Evolutionary conservation across 768 basidiomycete genomes (phyloP).

Genomic region (Pisolithus tinctorius): DNA sequence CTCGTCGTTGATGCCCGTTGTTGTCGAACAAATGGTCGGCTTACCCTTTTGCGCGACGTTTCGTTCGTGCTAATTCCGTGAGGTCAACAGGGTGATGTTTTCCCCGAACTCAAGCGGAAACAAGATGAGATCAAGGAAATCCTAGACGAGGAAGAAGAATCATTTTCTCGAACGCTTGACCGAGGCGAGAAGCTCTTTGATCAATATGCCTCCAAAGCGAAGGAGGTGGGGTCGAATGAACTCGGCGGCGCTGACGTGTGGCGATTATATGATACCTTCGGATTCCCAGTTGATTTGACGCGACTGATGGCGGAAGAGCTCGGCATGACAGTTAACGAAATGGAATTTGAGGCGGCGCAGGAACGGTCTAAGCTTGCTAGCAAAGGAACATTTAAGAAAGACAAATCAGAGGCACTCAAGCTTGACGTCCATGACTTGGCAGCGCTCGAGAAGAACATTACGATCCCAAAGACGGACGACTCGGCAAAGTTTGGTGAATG

Average conservation of each 20-base stretch:
- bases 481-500: constrained; percentile 81
- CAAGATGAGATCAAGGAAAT: constrained; percentile 86
- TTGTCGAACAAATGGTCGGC: constrained; percentile 82
- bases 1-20: constrained; percentile 82
- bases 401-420: constrained; percentile 62
- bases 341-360: constrained; percentile 86
- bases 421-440: constrained; percentile 95
- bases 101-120: constrained; percentile 88
- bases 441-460: constrained; percentile 66
- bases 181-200: constrained; percentile 96
- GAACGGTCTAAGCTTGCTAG: constrained; percentile 86
- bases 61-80: constrained; percentile 5
- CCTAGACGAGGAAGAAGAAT: constrained; percentile 94
- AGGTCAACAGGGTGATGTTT: constrained; percentile 60
- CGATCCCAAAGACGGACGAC: constrained; percentile 89
- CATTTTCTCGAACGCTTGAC: constrained; percentile 94
- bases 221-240: constrained; percentile 51
- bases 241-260: constrained; percentile 92
- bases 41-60: background rate
- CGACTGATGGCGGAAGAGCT: constrained; percentile 96
- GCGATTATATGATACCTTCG: constrained; percentile 96
- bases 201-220: constrained; percentile 68
- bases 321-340: constrained; percentile 75
- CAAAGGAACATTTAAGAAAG: constrained; percentile 75
- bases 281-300: constrained; percentile 96